A percentile compares a stretch with the other conserved stretches of the same genome.
Evolutionary conservation across 352 stramenopile genomes (phyloP).

Genomic region (Pythium guiyangense): DNA sequence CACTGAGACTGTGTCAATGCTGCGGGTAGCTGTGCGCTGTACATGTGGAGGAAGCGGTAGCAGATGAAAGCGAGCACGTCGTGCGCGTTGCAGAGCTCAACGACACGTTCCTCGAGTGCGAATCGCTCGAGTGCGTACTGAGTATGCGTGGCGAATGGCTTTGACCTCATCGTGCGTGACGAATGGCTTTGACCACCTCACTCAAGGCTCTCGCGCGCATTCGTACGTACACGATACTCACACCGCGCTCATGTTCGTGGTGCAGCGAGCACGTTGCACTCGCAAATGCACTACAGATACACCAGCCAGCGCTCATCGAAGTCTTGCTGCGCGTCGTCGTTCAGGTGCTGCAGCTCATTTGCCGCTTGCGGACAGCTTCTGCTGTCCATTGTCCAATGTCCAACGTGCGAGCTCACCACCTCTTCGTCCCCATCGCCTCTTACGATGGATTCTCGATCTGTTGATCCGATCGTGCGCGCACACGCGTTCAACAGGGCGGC

Average conservation of each 20-base stretch:
- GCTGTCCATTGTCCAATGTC: neutral
- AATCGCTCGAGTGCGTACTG: conserved; percentile 14
- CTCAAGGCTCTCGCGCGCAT: neutral
- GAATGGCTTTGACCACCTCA: too few relatives aligned
- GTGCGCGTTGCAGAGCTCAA: conserved; percentile 11
- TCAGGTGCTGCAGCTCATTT: neutral
- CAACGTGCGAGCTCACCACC: neutral
- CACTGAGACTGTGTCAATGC: neutral
- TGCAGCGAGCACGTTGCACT: conserved; percentile 10
- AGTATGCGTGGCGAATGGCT: too few relatives aligned
- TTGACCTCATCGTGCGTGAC: too few relatives aligned
- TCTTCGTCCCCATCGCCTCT: neutral
- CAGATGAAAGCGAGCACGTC: neutral
- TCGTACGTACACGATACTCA: neutral
- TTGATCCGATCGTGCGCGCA: neutral
- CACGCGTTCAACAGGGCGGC: conserved; percentile 6
- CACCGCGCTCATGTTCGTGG: neutral
- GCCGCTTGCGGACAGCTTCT: neutral
- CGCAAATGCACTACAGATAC: conserved; percentile 2
- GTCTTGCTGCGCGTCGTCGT: neutral
- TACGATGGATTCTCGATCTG: neutral
- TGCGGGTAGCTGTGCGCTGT: neutral
- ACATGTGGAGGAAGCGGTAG: neutral
- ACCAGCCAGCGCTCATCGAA: neutral
- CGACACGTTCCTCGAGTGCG: conserved; percentile 9